Evolutionary conservation across 305 asterid genomes (phyloP).

Genomic region (Solanum aculeatissimum): DNA sequence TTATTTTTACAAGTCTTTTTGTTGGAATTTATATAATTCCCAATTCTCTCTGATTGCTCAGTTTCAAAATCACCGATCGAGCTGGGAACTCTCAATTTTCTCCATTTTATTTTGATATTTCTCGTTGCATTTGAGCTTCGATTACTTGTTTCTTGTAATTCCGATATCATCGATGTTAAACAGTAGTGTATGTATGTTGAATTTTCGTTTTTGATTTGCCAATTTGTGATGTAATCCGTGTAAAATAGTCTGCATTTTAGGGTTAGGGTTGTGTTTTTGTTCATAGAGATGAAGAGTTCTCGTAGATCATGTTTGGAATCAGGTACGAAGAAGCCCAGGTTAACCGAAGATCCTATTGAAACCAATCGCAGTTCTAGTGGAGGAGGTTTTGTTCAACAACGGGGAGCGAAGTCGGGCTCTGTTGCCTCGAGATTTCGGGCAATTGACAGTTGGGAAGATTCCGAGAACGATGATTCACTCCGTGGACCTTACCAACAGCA

Average conservation of each 20-base stretch:
- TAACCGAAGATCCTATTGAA: slow-evolving; percentile 32
- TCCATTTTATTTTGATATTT: neutral
- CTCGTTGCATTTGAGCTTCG: neutral
- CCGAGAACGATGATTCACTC: slow-evolving; percentile 38
- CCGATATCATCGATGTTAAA: neutral
- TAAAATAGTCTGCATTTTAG: neutral
- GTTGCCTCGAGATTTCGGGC: slow-evolving; percentile 20
- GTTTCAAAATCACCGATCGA: neutral
- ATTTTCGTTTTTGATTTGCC: neutral
- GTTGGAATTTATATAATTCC: neutral
- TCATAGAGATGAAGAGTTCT: neutral
- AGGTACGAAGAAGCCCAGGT: slow-evolving; percentile 72
- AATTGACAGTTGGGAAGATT: slow-evolving; percentile 30
- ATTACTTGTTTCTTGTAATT: neutral
- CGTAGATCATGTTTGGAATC: slow-evolving; percentile 21
- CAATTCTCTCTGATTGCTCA: neutral
- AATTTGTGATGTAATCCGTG: neutral
- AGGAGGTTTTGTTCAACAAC: slow-evolving; percentile 35
- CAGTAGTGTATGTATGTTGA: neutral
- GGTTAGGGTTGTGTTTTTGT: neutral
- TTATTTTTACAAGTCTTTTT: too few species aligned
- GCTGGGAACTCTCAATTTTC: neutral
- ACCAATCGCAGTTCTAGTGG: slow-evolving; percentile 52
- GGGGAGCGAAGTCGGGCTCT: slow-evolving; percentile 20
- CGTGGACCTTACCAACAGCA: slow-evolving; percentile 44